Evolutionary conservation across 2,329 filamentous ascomycete genomes (phyloP).

Genomic region (Neonectria punicea): DNA sequence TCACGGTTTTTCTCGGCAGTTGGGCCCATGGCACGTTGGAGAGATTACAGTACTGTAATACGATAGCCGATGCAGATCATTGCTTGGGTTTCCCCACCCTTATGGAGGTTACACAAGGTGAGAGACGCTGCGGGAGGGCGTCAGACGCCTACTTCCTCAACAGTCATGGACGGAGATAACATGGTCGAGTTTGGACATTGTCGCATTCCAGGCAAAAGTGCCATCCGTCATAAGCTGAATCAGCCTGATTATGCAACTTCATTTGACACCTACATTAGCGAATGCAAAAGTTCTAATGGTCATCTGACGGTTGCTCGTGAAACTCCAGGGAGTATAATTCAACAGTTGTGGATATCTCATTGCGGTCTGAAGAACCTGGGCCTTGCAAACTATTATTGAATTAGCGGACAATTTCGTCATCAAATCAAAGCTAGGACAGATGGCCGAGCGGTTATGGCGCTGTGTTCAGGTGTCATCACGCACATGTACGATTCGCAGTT

Average conservation of each 20-base stretch:
- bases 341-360: not conserved
- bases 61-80: not conserved
- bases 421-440: not conserved
- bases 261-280: not conserved
- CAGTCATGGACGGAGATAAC: not conserved
- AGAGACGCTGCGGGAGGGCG: not conserved
- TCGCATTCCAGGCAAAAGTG: not conserved
- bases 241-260: not conserved
- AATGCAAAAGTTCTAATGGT: not conserved
- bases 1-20: not conserved
- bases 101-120: not conserved
- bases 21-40: not conserved
- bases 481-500: not conserved
- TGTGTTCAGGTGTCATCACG: not conserved
- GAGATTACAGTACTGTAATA: not conserved
- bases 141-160: not conserved
- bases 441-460: conserved; percentile 5
- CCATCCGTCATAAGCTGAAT: not conserved
- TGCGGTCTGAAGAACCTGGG: no score
- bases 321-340: not conserved
- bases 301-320: not conserved
- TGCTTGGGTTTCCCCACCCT: not conserved
- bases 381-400: no score
- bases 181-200: not conserved
- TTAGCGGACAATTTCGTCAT: no score